These are phyloP conservation scores for Thermomyces lanuginosus DNA, from an alignment of 2,329 filamentous ascomycete species.

Conservation along the genomic window DNA sequence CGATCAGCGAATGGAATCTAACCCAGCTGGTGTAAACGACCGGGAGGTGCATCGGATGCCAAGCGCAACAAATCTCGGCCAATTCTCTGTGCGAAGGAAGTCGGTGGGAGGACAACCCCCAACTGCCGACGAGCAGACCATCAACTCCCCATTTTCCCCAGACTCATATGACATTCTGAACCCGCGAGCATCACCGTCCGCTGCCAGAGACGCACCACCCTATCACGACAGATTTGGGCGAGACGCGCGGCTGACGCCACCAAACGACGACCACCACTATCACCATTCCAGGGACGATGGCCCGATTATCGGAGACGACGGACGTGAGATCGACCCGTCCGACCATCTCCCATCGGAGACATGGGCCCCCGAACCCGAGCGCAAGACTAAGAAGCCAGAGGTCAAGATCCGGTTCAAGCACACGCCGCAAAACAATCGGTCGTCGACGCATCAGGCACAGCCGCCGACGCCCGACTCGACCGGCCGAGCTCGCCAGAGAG, in stretches of 20 bases:
- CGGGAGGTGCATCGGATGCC: too few species aligned
- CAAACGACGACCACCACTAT: too few species aligned
- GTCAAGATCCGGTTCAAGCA: constrained; percentile 33
- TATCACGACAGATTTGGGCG: too few species aligned
- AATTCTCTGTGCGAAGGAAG: too few species aligned
- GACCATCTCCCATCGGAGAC: constrained; percentile 49
- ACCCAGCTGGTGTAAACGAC: too few species aligned
- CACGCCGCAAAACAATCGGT: constrained; percentile 13
- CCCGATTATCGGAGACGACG: constrained; percentile 47
- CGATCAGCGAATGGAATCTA: too few species aligned
- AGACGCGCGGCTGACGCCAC: too few species aligned
- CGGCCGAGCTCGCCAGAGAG: constrained; percentile 6
- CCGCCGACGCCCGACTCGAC: constrained; percentile 15
- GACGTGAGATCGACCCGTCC: constrained; percentile 48
- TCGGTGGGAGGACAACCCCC: too few species aligned
- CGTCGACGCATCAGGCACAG: constrained; percentile 11
- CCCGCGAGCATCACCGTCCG: constrained; percentile 21
- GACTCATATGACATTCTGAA: constrained; percentile 47
- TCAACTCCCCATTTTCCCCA: constrained; percentile 40
- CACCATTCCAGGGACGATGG: constrained; percentile 33
- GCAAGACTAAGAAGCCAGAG: constrained; percentile 36
- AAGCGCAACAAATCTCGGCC: too few species aligned
- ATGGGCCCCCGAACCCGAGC: constrained; percentile 50
- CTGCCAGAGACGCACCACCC: constrained; percentile 18
- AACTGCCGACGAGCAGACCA: too few species aligned